A percentile compares a stretch with the other conserved stretches of the same genome.
Evolutionary conservation across 176 grass and related monocot species (phyloP).

Genomic region (Avena insularis): DNA sequence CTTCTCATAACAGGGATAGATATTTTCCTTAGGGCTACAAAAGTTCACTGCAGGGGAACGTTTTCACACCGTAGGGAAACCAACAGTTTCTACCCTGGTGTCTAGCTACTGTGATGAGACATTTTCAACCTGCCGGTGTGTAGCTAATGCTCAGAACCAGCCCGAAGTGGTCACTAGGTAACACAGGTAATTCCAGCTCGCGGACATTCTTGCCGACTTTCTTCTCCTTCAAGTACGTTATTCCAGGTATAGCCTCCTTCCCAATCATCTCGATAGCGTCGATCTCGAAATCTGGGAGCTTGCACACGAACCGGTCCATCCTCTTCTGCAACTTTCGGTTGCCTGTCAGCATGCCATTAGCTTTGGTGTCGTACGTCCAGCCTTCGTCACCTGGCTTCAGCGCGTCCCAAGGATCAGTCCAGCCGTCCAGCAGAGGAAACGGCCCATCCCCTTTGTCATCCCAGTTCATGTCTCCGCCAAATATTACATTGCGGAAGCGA

Average conservation of each 20-base stretch:
- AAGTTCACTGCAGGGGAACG: not conserved
- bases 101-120: conserved; percentile 3
- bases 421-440: conserved; percentile 66
- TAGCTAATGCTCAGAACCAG: conserved; percentile 60
- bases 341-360: conserved; percentile 65
- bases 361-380: conserved; percentile 84
- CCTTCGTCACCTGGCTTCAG: conserved; percentile 67
- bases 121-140: not conserved
- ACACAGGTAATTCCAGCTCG: conserved; percentile 64
- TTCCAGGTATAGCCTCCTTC: conserved; percentile 62
- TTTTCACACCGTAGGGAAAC: not conserved
- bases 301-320: conserved; percentile 69
- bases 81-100: conserved; percentile 9
- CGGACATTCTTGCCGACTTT: conserved; percentile 52
- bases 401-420: conserved; percentile 78
- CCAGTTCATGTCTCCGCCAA: conserved; percentile 95
- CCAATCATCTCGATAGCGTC: conserved; percentile 85
- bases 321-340: conserved; percentile 81
- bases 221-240: conserved; percentile 74
- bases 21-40: not conserved
- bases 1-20: too few relatives aligned
- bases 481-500: conserved; percentile 54
- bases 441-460: conserved; percentile 77
- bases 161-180: conserved; percentile 89
- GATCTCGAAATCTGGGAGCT: conserved; percentile 63